Evolutionary conservation across 2,329 filamentous ascomycete species (phyloP), one percentile per base, ranked within the genome.

Genomic region (Colletotrichum cereale): DNA sequence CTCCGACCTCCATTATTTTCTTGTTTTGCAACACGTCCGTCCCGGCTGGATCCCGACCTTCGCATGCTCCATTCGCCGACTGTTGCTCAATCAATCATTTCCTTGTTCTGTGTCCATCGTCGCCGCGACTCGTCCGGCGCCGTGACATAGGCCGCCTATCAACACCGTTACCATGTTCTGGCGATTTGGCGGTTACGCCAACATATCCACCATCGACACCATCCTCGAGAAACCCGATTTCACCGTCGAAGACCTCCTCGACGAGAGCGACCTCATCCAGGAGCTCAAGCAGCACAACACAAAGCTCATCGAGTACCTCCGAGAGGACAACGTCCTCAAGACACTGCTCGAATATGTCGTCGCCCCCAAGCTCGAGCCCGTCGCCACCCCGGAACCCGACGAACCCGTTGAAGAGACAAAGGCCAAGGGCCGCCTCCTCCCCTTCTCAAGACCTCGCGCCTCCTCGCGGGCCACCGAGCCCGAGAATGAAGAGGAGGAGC

Each of bases 171-270:
- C 83, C 86, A 99, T 99, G 96, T 99, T 99, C 85, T 99, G 96
- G 96, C 93, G 96, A 85, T 99, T 98, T 88, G 96, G 96, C 88
- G 95, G 95, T 80, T 98, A 98, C 88, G 94, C 95, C 87, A 97
- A 94, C 88, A 93, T 97, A 84, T 98, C 96, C 78, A 93, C 95
- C 80, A 94, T 99, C 83, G 96, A 98, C 84, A 95, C 92, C 77
- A 93, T 99, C 79, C 94, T 99, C 81, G 96, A 99, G 81, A 97
- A 97, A 84, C 91, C 97, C 77, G 93, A 97, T 84, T 95, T 98
- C 80, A 95, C 93, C 63, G 92, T 98, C 75, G 96, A 99, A 84
- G 96, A 98, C 81, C 88, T 99, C 72, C 90, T 99, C 74, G 95
- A 98, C 82, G 96, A 99, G 87, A 93, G 93, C 79, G 96, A 99